Evolutionary conservation across 2,329 filamentous ascomycete species (phyloP).

Genomic region (Lasiodiplodia theobromae): DNA sequence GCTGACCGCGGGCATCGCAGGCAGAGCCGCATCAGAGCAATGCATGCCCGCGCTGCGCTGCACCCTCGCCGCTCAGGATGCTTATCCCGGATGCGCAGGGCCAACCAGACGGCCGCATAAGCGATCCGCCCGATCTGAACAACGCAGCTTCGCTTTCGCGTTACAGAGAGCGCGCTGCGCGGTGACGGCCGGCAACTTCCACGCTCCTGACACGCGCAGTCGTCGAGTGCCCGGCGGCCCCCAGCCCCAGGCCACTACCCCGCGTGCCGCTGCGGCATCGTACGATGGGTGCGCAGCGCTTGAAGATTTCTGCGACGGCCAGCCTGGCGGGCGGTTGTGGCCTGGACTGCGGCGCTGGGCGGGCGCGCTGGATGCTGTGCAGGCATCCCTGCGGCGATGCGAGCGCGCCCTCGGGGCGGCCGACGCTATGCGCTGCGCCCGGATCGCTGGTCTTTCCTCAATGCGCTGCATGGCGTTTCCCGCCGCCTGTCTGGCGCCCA

Average conservation of each 20-base stretch:
- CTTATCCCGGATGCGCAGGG: constrained; percentile 3
- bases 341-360: constrained; percentile 4
- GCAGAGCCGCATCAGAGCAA: constrained; percentile 1
- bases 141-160: constrained; percentile 22
- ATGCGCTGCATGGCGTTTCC: constrained; percentile 23
- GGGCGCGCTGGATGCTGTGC: constrained; percentile 9
- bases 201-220: constrained; percentile 21
- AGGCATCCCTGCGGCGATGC: constrained; percentile 22
- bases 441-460: constrained; percentile 24
- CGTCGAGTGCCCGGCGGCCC: background rate
- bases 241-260: constrained; percentile 14
- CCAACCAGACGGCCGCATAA: constrained; percentile 20
- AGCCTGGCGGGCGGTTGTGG: constrained; percentile 20
- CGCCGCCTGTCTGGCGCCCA: constrained; percentile 21
- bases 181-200: constrained; percentile 24
- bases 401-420: constrained; percentile 13
- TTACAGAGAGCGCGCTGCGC: constrained; percentile 1
- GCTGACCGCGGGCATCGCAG: background rate
- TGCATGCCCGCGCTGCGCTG: background rate
- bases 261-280: constrained; percentile 21
- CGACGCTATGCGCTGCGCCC: constrained; percentile 15
- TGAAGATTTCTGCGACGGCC: constrained; percentile 2
- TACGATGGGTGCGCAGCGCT: constrained; percentile 9
- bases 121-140: constrained; percentile 27
- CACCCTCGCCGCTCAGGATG: background rate